Conservation (phyloP, 228 moss, liverwort and hornwort genomes). For the Sphagnum magellanicum region DNA sequence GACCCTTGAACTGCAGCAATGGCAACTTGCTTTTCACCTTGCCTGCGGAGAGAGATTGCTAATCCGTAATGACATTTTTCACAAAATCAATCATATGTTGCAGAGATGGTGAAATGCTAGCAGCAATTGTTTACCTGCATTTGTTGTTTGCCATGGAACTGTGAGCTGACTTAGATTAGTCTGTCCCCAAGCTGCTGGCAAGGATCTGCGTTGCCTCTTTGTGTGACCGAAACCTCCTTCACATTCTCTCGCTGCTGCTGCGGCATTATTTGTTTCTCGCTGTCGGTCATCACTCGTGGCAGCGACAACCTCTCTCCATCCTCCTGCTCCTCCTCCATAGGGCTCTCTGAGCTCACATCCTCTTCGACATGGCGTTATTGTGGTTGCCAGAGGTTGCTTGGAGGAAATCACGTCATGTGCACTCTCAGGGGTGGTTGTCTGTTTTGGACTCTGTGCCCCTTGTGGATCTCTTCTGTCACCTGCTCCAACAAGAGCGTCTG, state of each 20-base stretch:
- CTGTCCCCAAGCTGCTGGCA: conserved; percentile 32
- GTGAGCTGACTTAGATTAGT: conserved; percentile 26
- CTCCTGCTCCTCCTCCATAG: too few species aligned
- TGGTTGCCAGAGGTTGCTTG: too few species aligned
- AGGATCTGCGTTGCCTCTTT: conserved; percentile 20
- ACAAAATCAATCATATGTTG: neutral
- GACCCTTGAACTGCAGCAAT: conserved; percentile 55
- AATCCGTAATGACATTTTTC: neutral
- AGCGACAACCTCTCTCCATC: too few species aligned
- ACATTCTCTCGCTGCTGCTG: neutral
- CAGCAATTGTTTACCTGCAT: conserved; percentile 18
- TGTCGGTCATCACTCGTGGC: neutral
- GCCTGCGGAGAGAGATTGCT: neutral
- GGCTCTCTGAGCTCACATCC: too few species aligned
- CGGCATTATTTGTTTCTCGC: neutral
- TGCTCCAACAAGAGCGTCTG: neutral
- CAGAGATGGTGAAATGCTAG: neutral
- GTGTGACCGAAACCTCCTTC: conserved; percentile 1
- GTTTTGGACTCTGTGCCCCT: neutral
- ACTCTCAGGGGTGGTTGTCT: neutral
- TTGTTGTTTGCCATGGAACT: conserved; percentile 20
- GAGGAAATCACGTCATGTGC: neutral
- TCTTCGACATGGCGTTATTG: too few species aligned
- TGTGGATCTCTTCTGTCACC: neutral
- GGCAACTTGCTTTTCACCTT: conserved; percentile 33